phyloP scores from a whole-genome alignment of 805 yeast species.

The Wickerhamiella occidentalis region DNA sequence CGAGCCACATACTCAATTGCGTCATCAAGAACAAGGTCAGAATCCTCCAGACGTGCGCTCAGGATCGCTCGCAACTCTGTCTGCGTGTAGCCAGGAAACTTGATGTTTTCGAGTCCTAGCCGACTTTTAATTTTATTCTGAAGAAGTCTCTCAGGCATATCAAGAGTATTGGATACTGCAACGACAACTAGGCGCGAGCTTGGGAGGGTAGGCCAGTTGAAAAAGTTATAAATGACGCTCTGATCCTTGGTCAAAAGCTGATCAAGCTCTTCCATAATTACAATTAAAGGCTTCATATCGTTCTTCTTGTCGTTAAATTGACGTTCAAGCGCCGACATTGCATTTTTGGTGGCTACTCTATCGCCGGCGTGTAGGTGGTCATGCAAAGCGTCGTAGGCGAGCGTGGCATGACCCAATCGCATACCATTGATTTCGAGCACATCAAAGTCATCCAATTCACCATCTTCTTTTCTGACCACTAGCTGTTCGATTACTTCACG shows the following conservation, averaged over 20 bases:
- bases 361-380: constrained; percentile 43
- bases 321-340: constrained; percentile 58
- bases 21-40: constrained; percentile 27
- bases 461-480: constrained; percentile 31
- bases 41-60: constrained; percentile 47
- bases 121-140: constrained; percentile 86
- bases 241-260: constrained; percentile 76
- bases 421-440: constrained; percentile 85
- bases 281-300: constrained; percentile 27
- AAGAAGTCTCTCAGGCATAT: constrained; percentile 77
- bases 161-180: constrained; percentile 97
- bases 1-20: constrained; percentile 88
- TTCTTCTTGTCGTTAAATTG: constrained; percentile 36
- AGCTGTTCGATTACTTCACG: constrained; percentile 72
- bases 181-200: constrained; percentile 72
- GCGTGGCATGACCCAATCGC: constrained; percentile 64
- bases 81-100: constrained; percentile 79
- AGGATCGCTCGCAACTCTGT: constrained; percentile 68
- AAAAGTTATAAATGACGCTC: constrained; percentile 78
- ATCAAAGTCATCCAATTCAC: constrained; percentile 41
- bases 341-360: constrained; percentile 30
- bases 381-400: constrained; percentile 78
- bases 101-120: constrained; percentile 73
- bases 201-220: constrained; percentile 89
- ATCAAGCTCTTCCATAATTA: constrained; percentile 84